Conservation (phyloP, 2,329 filamentous ascomycete species). For the Thielaviopsis cerberus region DNA sequence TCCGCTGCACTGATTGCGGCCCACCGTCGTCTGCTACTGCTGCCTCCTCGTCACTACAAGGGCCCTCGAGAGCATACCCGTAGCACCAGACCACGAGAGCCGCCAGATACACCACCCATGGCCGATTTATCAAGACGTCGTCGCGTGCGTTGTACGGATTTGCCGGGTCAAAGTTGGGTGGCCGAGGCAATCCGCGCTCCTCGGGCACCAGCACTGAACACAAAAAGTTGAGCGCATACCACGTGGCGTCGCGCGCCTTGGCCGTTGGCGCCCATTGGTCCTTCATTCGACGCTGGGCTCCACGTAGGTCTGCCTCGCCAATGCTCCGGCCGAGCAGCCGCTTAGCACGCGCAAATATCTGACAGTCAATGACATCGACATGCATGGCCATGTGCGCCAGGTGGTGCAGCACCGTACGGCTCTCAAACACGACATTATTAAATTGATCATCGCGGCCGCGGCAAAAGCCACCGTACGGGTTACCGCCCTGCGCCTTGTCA, state of each 20-base stretch:
- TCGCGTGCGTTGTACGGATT: conserved; percentile 60
- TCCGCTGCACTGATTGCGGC: conserved; percentile 49
- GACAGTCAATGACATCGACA: conserved; percentile 90
- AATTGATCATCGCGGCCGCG: conserved; percentile 5
- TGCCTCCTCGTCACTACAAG: conserved; percentile 25
- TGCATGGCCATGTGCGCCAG: conserved; percentile 96
- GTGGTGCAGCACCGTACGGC: conserved; percentile 74
- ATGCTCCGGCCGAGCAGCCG: conserved; percentile 73
- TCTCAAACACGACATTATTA: conserved; percentile 55
- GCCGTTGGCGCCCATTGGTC: conserved; percentile 79
- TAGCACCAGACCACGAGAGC: conserved; percentile 89
- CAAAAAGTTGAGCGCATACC: conserved; percentile 78
- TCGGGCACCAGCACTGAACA: conserved; percentile 61
- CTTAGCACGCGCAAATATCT: conserved; percentile 81
- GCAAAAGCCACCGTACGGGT: conserved; percentile 26
- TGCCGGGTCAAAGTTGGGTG: conserved; percentile 19
- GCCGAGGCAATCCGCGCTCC: conserved; percentile 13
- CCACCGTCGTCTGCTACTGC: conserved; percentile 23
- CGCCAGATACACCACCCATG: conserved; percentile 91
- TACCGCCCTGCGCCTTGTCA: conserved; percentile 35
- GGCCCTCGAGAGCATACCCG: conserved; percentile 74
- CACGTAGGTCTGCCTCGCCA: conserved; percentile 60
- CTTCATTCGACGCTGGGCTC: conserved; percentile 66
- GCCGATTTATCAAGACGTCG: conserved; percentile 75
- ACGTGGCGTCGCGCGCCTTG: conserved; percentile 74